phyloP scores from a whole-genome alignment of 495 filamentous ascomycete genomes.

The Penicillium soppii region DNA sequence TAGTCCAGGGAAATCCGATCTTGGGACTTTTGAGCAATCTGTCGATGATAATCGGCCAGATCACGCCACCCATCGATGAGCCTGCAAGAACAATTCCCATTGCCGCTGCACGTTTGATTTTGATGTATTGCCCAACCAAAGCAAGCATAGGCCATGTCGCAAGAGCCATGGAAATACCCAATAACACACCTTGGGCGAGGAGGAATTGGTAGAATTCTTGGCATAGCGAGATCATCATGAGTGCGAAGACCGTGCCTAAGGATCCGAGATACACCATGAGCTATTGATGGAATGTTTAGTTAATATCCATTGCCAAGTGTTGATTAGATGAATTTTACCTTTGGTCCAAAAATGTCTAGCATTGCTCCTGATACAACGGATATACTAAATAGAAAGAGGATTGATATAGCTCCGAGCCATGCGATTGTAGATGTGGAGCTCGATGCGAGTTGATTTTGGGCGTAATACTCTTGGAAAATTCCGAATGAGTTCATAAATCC shows the following conservation, averaged over 20 bases:
- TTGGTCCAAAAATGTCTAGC: slow-evolving; percentile 40
- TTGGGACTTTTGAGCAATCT: slow-evolving; percentile 27
- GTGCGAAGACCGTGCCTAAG: slow-evolving; percentile 34
- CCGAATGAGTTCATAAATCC: slow-evolving; percentile 66
- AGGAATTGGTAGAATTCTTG: slow-evolving; percentile 60
- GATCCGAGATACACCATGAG: slow-evolving; percentile 27
- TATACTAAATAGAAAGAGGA: slow-evolving; percentile 40
- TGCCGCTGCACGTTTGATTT: slow-evolving; percentile 50
- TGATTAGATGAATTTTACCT: slow-evolving; percentile 4
- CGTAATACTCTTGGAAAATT: slow-evolving; percentile 62
- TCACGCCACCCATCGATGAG: slow-evolving; percentile 56
- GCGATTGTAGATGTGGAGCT: slow-evolving; percentile 51
- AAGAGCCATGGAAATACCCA: slow-evolving; percentile 50
- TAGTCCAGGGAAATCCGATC: slow-evolving; percentile 50
- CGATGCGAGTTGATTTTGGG: slow-evolving; percentile 44
- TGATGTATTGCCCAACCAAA: slow-evolving; percentile 54
- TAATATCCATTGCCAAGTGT: background rate
- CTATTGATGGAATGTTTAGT: slow-evolving; percentile 12
- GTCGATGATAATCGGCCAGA: slow-evolving; percentile 47
- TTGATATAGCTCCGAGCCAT: slow-evolving; percentile 59
- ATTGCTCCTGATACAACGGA: slow-evolving; percentile 33
- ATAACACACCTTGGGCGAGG: slow-evolving; percentile 58
- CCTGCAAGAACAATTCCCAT: slow-evolving; percentile 56
- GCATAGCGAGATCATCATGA: slow-evolving; percentile 62
- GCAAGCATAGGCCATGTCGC: slow-evolving; percentile 52